Conservation (phyloP, 2,329 filamentous ascomycete species). For the Fusarium penzigii region DNA sequence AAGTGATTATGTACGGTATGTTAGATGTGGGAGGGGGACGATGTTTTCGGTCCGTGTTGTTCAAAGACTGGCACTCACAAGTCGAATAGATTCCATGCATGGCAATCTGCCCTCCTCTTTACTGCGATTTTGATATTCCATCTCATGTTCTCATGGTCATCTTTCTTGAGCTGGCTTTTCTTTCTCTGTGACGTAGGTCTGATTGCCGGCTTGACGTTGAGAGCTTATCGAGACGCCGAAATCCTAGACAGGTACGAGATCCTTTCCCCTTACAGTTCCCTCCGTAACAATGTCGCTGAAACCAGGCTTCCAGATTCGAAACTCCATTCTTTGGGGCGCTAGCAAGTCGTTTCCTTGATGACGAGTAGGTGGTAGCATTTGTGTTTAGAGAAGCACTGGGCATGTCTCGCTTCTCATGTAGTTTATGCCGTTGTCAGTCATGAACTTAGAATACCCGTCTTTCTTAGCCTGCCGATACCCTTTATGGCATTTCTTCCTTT, state of each 20-base stretch:
- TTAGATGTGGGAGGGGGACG: background rate
- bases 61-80: background rate
- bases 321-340: conserved; percentile 83
- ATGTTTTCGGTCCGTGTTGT: background rate
- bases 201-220: conserved; percentile 74
- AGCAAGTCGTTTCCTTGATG: conserved; percentile 87
- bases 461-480: background rate
- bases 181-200: conserved; percentile 73
- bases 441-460: conserved; percentile 17
- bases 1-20: conserved; percentile 92
- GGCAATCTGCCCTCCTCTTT: conserved; percentile 88
- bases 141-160: conserved; percentile 83
- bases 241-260: conserved; percentile 58
- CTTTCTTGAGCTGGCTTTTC: conserved; percentile 79
- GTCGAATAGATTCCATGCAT: conserved; percentile 81
- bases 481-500: background rate
- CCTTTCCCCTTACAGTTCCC: background rate
- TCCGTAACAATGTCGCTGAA: background rate
- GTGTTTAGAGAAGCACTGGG: background rate
- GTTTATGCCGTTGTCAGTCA: conserved; percentile 1
- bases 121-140: conserved; percentile 75
- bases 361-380: conserved; percentile 55
- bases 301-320: conserved; percentile 63
- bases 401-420: background rate
- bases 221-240: conserved; percentile 82